phyloP scores from a whole-genome alignment of 1,284 basidiomycete genomes.

The Veloporphyrellus conicus region DNA sequence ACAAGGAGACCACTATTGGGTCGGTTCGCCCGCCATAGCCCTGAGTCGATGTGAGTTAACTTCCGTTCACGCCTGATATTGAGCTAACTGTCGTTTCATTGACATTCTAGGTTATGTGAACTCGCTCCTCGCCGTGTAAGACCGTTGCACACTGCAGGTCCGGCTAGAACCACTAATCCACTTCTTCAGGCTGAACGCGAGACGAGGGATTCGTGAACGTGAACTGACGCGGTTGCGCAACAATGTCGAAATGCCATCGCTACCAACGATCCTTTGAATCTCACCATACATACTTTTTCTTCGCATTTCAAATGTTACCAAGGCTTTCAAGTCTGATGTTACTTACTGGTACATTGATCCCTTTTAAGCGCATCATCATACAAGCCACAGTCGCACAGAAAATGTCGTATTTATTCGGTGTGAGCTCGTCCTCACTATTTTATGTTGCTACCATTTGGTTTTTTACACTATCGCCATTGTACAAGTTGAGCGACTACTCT shows the following conservation, averaged over 20 bases:
- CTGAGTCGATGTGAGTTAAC: constrained; percentile 11
- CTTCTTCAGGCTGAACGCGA: constrained; percentile 7
- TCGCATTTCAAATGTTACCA: too few relatives aligned
- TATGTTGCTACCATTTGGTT: too few relatives aligned
- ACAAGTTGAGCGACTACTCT: too few relatives aligned
- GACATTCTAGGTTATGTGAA: constrained; percentile 11
- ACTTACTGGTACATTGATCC: too few relatives aligned
- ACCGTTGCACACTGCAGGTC: too few relatives aligned
- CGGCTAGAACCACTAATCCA: neutral
- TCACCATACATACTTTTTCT: too few relatives aligned
- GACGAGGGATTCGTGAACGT: constrained; percentile 10
- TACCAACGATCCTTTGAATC: constrained; percentile 2
- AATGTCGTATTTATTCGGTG: too few relatives aligned
- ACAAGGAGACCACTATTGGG: constrained; percentile 9
- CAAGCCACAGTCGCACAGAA: too few relatives aligned
- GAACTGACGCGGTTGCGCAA: neutral
- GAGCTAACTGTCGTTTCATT: neutral
- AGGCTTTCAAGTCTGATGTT: too few relatives aligned
- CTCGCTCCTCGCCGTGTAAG: constrained; percentile 14
- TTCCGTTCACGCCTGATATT: neutral
- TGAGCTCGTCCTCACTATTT: too few relatives aligned
- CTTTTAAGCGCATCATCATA: too few relatives aligned
- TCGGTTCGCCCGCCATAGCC: constrained; percentile 4
- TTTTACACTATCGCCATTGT: too few relatives aligned
- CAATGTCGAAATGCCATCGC: constrained; percentile 1